These are phyloP conservation scores for Suillus hirtellus DNA, from an alignment of 768 basidiomycete genomes.

Conservation along the genomic window DNA sequence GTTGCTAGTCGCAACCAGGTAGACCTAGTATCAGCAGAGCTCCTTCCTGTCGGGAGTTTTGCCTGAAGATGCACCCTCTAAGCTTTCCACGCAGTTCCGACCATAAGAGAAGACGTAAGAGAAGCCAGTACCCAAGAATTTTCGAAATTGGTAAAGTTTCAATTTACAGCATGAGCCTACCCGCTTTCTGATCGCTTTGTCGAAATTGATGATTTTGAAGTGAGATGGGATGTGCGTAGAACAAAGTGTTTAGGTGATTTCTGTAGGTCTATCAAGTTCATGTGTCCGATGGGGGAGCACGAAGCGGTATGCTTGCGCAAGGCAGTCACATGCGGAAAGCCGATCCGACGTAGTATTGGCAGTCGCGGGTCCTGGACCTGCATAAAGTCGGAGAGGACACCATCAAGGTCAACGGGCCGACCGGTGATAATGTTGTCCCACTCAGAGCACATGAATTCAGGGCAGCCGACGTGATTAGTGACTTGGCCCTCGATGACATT, in stretches of 20 bases:
- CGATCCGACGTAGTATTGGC: slow-evolving; percentile 26
- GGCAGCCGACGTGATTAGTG: slow-evolving; percentile 4
- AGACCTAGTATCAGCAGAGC: not conserved
- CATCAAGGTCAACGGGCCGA: slow-evolving; percentile 16
- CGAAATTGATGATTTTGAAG: slow-evolving; percentile 29
- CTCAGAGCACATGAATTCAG: slow-evolving; percentile 26
- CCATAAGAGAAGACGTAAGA: slow-evolving; percentile 1
- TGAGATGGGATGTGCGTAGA: slow-evolving; percentile 21
- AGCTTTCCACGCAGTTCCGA: not conserved
- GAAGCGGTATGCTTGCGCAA: slow-evolving; percentile 20
- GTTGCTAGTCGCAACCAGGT: not conserved
- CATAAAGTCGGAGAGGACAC: slow-evolving; percentile 12
- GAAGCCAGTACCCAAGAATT: slow-evolving; percentile 14
- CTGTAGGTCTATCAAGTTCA: slow-evolving; percentile 29
- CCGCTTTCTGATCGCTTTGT: slow-evolving; percentile 29
- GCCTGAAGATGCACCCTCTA: not conserved
- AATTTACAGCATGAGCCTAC: slow-evolving; percentile 20
- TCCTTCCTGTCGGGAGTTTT: not conserved
- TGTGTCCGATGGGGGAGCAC: slow-evolving; percentile 25
- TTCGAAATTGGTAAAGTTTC: slow-evolving; percentile 24
- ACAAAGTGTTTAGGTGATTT: slow-evolving; percentile 25
- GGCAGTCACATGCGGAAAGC: slow-evolving; percentile 23
- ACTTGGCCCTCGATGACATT: slow-evolving; percentile 1
- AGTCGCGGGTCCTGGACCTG: not conserved
- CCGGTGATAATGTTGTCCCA: slow-evolving; percentile 26